Conservation (phyloP, 2,329 filamentous ascomycete genomes). For the Monosporascus sp. region DNA sequence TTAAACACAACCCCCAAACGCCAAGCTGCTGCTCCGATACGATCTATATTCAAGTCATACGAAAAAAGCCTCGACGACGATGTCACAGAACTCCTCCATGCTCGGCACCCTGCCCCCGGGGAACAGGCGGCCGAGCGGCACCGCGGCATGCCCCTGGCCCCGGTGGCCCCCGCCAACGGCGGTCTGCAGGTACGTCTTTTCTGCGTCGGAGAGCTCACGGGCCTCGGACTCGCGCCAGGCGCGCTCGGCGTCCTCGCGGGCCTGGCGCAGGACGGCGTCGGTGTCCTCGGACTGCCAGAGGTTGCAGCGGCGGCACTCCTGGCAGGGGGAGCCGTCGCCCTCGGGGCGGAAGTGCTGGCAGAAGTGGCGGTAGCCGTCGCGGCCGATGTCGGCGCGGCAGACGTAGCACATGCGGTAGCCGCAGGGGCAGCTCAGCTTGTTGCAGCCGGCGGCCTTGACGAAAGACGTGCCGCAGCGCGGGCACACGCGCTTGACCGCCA, state of each 20-base stretch:
- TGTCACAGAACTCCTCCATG: slow-evolving; percentile 26
- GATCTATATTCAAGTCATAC: slow-evolving; percentile 10
- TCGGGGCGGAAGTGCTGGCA: slow-evolving; percentile 90
- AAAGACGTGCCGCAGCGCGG: slow-evolving; percentile 88
- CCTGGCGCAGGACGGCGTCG: slow-evolving; percentile 62
- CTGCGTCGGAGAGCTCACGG: slow-evolving; percentile 48
- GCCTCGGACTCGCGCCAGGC: slow-evolving; percentile 66
- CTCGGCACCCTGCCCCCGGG: slow-evolving; percentile 17
- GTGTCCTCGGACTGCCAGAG: slow-evolving; percentile 72
- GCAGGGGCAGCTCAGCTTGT: slow-evolving; percentile 93
- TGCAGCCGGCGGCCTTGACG: slow-evolving; percentile 90
- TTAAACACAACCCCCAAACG: slow-evolving; percentile 1
- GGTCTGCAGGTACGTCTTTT: slow-evolving; percentile 54
- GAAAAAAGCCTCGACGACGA: slow-evolving; percentile 24
- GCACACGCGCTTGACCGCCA: slow-evolving; percentile 91
- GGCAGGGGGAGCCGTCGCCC: slow-evolving; percentile 67
- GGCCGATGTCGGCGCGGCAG: slow-evolving; percentile 70
- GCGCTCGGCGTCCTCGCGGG: slow-evolving; percentile 66
- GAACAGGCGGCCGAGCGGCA: slow-evolving; percentile 9
- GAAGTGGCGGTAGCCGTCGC: slow-evolving; percentile 87
- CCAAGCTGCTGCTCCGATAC: slow-evolving; percentile 1
- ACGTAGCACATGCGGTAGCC: slow-evolving; percentile 99
- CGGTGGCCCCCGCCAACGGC: slow-evolving; percentile 30
- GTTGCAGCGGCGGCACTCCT: slow-evolving; percentile 76
- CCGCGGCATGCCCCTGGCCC: slow-evolving; percentile 4